Base-by-base conservation (phyloP, 2,329 filamentous ascomycete species). In the Verticillium longisporum region DNA sequence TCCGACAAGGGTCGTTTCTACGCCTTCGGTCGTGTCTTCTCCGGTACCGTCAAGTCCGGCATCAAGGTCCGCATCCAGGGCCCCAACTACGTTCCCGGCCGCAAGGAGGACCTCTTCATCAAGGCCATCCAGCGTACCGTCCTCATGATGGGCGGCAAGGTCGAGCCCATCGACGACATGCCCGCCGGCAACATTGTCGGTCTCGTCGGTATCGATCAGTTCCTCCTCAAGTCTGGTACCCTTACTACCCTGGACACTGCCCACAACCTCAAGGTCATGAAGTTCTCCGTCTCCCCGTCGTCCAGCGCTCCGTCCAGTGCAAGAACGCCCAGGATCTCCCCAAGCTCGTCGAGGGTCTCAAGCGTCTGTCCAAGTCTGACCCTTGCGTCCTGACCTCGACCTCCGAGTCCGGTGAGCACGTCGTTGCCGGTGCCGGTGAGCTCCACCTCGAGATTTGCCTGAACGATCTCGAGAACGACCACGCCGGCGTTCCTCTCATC, bases 211-310 rank as follows among this genome's bases (percentile, higher is more conserved):
- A 92, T 99, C 72, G 95, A 99, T 79, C 95, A 99, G 88, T 99
- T 98, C 91, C 86, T 99, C 86, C 92, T 99, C 85, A 99, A 99
- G 90, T 98, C 95, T 78, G 95, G 95, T 90, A 99, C 95, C 74
- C 90, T 99, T 73, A 97, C 93, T 81, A 98, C 94, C 77, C 88
- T 86, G 77, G 95, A 99, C 71, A 96, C 92, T 68, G 94, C 95
- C 77, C 95, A 99, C 90, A 99, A 99, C 89, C 84, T 99, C 75
- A 98, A 98, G 90, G 95, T 99, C 83, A 99, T 99, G 95, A 98
- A 97, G 87, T 99, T 99, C 90, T 99, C 95, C 75, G 95, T 99
- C 78, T 98, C 95, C 64, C 95, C 73, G 95, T 99, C 82, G 95
- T 99, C 69, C 94, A 90, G 83, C 94, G 94, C 71, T 97, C 95